phyloP scores from a whole-genome alignment of 2,329 filamentous ascomycete species.

The Xylariaceae sp. region DNA sequence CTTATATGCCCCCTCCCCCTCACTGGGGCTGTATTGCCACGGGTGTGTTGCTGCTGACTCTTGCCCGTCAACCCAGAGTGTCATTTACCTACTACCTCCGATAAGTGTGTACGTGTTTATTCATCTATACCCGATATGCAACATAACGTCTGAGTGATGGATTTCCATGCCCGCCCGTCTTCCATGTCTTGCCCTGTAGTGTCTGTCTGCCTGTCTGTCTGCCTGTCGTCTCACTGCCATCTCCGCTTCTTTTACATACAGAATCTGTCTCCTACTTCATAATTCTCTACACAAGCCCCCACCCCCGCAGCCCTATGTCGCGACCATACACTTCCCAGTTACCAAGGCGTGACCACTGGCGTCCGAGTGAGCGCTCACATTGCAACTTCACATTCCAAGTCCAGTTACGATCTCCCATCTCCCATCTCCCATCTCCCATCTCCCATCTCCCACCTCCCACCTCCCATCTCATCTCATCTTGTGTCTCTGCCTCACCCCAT shows the following conservation, averaged over 20 bases:
- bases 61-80: too few species aligned
- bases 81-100: too few species aligned
- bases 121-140: neutral
- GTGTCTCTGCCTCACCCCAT: neutral
- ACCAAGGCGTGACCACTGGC: neutral
- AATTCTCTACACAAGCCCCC: neutral
- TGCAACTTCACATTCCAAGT: neutral
- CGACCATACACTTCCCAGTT: neutral
- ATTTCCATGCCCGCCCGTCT: neutral
- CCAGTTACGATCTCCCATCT: neutral
- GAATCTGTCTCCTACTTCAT: constrained; percentile 4
- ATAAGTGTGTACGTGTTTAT: neutral
- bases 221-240: constrained; percentile 5
- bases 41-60: neutral
- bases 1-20: too few species aligned
- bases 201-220: neutral
- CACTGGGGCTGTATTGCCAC: neutral
- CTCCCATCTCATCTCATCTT: neutral
- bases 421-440: neutral
- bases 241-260: neutral
- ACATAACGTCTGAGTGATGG: neutral
- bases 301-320: constrained; percentile 5
- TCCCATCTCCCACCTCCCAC: neutral
- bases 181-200: neutral
- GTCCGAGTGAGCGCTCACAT: constrained; percentile 15